Conservation (phyloP, 208 protist genomes). For the Acanthamoeba royreba region DNA sequence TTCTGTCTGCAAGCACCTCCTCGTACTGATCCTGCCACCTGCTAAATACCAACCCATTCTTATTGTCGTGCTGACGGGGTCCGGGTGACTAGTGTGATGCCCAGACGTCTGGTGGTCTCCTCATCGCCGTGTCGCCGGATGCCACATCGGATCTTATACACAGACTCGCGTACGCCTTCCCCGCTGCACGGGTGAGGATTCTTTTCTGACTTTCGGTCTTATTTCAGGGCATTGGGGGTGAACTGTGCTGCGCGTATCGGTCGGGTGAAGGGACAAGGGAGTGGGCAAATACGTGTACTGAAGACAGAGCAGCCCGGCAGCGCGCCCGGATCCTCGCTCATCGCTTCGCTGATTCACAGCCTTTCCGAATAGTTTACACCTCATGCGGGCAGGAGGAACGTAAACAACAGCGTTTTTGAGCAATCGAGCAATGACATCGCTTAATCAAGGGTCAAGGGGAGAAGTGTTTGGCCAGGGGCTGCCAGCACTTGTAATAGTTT, state of each 20-base stretch:
- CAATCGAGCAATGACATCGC: neutral
- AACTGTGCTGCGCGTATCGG: neutral
- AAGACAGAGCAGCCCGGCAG: neutral
- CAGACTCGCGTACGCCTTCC: neutral
- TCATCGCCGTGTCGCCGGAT: slow-evolving; percentile 14
- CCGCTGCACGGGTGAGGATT: neutral
- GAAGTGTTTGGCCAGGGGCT: slow-evolving; percentile 42
- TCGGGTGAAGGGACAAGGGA: neutral
- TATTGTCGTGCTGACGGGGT: neutral
- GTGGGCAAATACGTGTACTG: neutral
- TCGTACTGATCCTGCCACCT: neutral
- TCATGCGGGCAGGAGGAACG: too few relatives aligned
- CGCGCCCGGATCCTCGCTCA: too few relatives aligned
- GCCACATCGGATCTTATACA: neutral
- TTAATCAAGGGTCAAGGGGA: neutral
- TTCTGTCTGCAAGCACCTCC: neutral
- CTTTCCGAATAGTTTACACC: too few relatives aligned
- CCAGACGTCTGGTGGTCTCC: slow-evolving; percentile 57
- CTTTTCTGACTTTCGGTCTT: neutral
- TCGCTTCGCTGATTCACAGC: too few relatives aligned
- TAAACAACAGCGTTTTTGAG: neutral
- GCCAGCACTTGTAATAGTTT: slow-evolving; percentile 83
- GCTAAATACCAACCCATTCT: neutral
- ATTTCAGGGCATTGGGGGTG: neutral
- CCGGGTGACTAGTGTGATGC: slow-evolving; percentile 20